Conservation (phyloP, 805 yeast species). For the Vanderwaltozyma polyspora region DNA sequence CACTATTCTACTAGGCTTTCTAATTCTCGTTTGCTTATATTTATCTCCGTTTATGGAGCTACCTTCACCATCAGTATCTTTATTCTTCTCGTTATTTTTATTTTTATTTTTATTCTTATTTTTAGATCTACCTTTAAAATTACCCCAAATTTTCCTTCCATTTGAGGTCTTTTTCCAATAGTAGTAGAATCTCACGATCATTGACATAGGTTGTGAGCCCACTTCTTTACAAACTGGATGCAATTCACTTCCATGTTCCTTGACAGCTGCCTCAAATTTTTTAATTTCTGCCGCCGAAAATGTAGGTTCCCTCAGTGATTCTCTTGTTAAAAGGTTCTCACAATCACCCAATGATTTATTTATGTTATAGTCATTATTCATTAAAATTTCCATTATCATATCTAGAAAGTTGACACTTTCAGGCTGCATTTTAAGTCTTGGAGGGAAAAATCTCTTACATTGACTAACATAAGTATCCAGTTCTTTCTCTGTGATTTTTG, state of each 20-base stretch:
- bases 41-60: neutral
- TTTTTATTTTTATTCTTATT: constrained; percentile 32
- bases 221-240: constrained; percentile 63
- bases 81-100: neutral
- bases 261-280: constrained; percentile 66
- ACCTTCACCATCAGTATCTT: constrained; percentile 2
- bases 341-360: constrained; percentile 35
- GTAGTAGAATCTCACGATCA: constrained; percentile 79
- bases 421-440: constrained; percentile 40
- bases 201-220: constrained; percentile 59
- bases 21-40: constrained; percentile 1
- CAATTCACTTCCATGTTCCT: constrained; percentile 64
- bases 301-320: constrained; percentile 64
- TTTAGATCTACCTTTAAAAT: constrained; percentile 57
- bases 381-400: constrained; percentile 45
- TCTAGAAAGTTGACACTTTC: constrained; percentile 79
- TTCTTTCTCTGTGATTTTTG: constrained; percentile 15
- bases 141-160: constrained; percentile 76
- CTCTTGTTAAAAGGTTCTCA: constrained; percentile 42
- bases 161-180: constrained; percentile 80
- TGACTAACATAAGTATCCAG: constrained; percentile 45
- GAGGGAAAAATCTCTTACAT: constrained; percentile 47
- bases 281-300: constrained; percentile 51
- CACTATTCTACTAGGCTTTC: constrained; percentile 8
- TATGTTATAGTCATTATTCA: constrained; percentile 41